Evolutionary conservation across 495 filamentous ascomycete genomes (phyloP), one percentile per base, ranked within the genome.

Genomic region (Paragyromitra xinjiangensis): DNA sequence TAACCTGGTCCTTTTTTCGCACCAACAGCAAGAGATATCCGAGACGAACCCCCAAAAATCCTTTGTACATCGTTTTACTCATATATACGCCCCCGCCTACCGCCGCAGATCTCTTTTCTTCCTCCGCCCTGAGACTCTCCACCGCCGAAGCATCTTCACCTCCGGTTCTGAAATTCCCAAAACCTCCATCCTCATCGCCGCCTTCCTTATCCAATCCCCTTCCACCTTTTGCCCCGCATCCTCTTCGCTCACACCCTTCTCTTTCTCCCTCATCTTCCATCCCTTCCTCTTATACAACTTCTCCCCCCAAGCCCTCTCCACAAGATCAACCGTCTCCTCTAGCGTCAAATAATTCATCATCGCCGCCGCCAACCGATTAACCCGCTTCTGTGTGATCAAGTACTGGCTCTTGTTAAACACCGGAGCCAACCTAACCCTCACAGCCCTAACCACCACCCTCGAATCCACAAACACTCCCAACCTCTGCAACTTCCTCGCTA

Each of bases 381-480:
- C 53, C 50, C 11, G 40, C 51, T 48, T 59, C 6, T 12, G 61
- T 4, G 75, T 78, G 24, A 59, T 11, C 51, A 74, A 26, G 1
- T 14, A 55, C 3, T 50, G 2, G n/a, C 65, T 48, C n/a, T 12
- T 14, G 22, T 58, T 29, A 40, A 66, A 79, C 22, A 73, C 50
- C 9, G 75, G 42, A 0, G 16, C 45, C 7, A 80, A 26, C 44
- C 79, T 66, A 6, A 82, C 71, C 6, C 77, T 48, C 7, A 82
- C 63, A 6, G 78, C 81, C 3, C 81, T 75, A 6, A 44, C 6
- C 1, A 82, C 39, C 14, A 66, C 66, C 16, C 70, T 22, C 0
- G 61, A 9, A 9, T 82, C 81, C 0, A 82, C 73, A 53, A 66
- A 59, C 22, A 82, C 81, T 0, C 81, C 81, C 16, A 51, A 16